Conservation (phyloP, 2,329 filamentous ascomycete genomes). For the Talaromyces piceae region DNA sequence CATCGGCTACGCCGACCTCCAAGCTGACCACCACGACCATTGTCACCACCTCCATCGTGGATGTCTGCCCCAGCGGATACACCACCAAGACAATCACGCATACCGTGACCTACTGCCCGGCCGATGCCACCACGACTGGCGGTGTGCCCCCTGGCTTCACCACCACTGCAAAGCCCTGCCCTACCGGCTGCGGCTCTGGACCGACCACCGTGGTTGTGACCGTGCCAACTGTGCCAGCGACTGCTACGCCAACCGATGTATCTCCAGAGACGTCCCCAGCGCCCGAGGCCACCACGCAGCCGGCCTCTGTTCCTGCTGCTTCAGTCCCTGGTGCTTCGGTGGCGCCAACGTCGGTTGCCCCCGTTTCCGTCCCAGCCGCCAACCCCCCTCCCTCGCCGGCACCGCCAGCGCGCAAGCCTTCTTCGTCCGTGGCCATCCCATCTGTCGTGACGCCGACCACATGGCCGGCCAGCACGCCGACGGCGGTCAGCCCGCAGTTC, state of each 20-base stretch:
- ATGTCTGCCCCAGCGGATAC: constrained; percentile 37
- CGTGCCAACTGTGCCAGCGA: constrained; percentile 14
- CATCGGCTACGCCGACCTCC: constrained; percentile 3
- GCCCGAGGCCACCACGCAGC: background rate
- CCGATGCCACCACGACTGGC: constrained; percentile 17
- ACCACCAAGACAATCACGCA: constrained; percentile 33
- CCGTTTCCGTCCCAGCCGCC: background rate
- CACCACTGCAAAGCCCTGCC: constrained; percentile 34
- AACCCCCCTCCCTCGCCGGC: background rate
- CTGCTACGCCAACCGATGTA: background rate
- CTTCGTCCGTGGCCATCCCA: background rate
- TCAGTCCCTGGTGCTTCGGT: background rate
- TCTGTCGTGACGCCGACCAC: background rate
- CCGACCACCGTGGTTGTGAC: constrained; percentile 34
- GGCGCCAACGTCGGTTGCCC: background rate
- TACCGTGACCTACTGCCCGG: constrained; percentile 32
- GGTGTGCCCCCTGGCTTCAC: constrained; percentile 30
- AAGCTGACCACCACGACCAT: constrained; percentile 28
- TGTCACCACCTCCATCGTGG: constrained; percentile 34
- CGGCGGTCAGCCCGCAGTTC: constrained; percentile 6
- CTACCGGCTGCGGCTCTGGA: constrained; percentile 27
- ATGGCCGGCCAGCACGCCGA: background rate
- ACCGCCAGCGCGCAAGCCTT: background rate
- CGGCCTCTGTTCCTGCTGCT: background rate
- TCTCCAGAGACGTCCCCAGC: background rate